Percentiles rank a stretch among this genome's conserved stretches.
Conservation (phyloP, 2,329 filamentous ascomycete genomes). For the Xylaria sp. region DNA sequence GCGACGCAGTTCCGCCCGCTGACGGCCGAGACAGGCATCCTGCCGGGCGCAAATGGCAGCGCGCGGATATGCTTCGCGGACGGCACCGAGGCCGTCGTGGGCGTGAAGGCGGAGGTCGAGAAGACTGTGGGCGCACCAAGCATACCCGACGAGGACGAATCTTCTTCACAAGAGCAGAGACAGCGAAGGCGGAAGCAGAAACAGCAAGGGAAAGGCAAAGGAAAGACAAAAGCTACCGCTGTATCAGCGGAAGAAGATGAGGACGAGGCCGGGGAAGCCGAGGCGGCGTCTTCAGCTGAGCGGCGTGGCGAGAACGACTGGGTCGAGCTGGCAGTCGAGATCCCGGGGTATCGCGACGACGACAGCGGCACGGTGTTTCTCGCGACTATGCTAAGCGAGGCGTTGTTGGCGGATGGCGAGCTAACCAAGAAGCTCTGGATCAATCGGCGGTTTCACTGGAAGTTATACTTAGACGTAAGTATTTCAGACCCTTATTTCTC, state of each 20-base stretch:
- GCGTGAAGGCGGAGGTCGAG: slow-evolving; percentile 94
- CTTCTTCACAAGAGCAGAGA: slow-evolving; percentile 21
- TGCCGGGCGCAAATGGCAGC: slow-evolving; percentile 90
- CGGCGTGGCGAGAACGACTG: slow-evolving; percentile 69
- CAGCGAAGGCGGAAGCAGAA: slow-evolving; percentile 43
- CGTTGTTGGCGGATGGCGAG: slow-evolving; percentile 77
- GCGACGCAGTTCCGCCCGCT: slow-evolving; percentile 90
- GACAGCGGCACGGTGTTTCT: slow-evolving; percentile 90
- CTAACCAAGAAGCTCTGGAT: slow-evolving; percentile 82
- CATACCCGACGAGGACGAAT: slow-evolving; percentile 17
- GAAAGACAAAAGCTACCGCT: slow-evolving; percentile 40
- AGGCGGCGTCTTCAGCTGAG: slow-evolving; percentile 41
- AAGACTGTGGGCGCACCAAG: slow-evolving; percentile 38
- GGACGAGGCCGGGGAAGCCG: slow-evolving; percentile 45
- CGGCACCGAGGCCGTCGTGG: slow-evolving; percentile 94
- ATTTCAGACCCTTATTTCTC: too few species aligned
- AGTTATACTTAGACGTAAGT: slow-evolving; percentile 91
- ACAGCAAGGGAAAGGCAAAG: slow-evolving; percentile 41
- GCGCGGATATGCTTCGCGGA: slow-evolving; percentile 94
- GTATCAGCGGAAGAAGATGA: slow-evolving; percentile 43
- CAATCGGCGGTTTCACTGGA: slow-evolving; percentile 94
- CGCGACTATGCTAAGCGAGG: slow-evolving; percentile 88
- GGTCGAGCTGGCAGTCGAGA: slow-evolving; percentile 92
- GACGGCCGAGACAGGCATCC: slow-evolving; percentile 87
- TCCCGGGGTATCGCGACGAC: slow-evolving; percentile 90